Evolutionary conservation across 345 rosid genomes (phyloP).

Genomic region (Physaria fendleri): DNA sequence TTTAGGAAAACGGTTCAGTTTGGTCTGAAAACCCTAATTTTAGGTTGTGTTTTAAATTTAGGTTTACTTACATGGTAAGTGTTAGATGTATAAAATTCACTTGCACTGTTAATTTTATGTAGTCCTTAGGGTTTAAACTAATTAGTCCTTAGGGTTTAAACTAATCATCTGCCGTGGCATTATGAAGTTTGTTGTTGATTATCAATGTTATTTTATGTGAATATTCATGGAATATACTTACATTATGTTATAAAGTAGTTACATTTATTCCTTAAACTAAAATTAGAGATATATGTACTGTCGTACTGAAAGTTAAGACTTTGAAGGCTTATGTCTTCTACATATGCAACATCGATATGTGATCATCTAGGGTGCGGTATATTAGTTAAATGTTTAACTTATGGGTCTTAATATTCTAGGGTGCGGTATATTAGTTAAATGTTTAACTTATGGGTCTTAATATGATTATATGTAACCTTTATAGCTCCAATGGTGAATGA

Average conservation of each 20-base stretch:
- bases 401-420: not conserved
- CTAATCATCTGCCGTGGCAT: not conserved
- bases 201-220: constrained; percentile 50
- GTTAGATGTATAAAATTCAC: not conserved
- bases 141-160: too few relatives aligned
- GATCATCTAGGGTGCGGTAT: not conserved
- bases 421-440: not conserved
- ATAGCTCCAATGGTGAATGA: constrained; percentile 21
- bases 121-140: constrained; percentile 45
- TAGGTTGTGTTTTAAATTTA: constrained; percentile 9
- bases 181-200: constrained; percentile 9
- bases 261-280: not conserved
- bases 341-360: not conserved
- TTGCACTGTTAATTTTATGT: constrained; percentile 21
- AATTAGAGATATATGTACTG: not conserved
- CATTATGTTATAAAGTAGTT: not conserved
- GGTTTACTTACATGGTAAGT: constrained; percentile 4
- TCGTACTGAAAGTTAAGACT: constrained; percentile 12
- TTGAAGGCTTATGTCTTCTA: constrained; percentile 5
- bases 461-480: not conserved
- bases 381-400: not conserved
- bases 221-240: constrained; percentile 14
- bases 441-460: not conserved
- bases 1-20: too few relatives aligned
- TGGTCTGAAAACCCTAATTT: constrained; percentile 64